phyloP scores from a whole-genome alignment of 768 basidiomycete species.

The Butyriboletus loyo region DNA sequence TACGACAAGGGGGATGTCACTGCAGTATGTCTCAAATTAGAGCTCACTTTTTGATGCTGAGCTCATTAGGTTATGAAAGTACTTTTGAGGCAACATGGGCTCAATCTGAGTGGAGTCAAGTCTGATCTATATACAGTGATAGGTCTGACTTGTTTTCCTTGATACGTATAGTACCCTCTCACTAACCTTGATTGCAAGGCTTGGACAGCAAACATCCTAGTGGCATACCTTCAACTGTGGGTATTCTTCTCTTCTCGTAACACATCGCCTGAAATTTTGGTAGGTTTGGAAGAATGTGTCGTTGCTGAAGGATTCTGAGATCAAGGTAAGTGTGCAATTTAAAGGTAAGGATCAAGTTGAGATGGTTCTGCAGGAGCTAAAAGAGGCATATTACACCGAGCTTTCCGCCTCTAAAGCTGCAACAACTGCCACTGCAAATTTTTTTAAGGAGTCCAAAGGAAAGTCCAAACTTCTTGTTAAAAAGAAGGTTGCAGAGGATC shows the following conservation, averaged over 20 bases:
- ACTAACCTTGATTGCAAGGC: constrained; percentile 36
- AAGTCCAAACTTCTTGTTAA: constrained; percentile 47
- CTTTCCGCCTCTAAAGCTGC: constrained; percentile 33
- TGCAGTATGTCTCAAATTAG: constrained; percentile 36
- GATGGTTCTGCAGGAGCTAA: constrained; percentile 46
- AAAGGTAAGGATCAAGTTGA: background rate
- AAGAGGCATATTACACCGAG: constrained; percentile 58
- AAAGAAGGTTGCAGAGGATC: constrained; percentile 41
- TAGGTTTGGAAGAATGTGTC: constrained; percentile 69
- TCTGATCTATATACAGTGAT: constrained; percentile 65
- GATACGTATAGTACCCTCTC: background rate
- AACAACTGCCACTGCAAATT: constrained; percentile 15
- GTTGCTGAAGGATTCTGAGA: constrained; percentile 57
- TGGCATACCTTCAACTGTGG: constrained; percentile 67
- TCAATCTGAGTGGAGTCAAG: constrained; percentile 67
- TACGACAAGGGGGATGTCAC: constrained; percentile 60
- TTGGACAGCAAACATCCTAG: constrained; percentile 77
- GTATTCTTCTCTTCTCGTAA: constrained; percentile 11
- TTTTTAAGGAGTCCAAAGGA: constrained; percentile 20
- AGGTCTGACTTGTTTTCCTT: constrained; percentile 36
- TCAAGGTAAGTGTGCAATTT: constrained; percentile 45
- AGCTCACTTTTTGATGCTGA: background rate
- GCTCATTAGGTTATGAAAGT: constrained; percentile 58
- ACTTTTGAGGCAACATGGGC: constrained; percentile 61
- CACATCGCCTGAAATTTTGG: background rate